Evolutionary conservation across 495 filamentous ascomycete species (phyloP), one percentile per base, ranked within the genome.

Genomic region (Podospora anserina): DNA sequence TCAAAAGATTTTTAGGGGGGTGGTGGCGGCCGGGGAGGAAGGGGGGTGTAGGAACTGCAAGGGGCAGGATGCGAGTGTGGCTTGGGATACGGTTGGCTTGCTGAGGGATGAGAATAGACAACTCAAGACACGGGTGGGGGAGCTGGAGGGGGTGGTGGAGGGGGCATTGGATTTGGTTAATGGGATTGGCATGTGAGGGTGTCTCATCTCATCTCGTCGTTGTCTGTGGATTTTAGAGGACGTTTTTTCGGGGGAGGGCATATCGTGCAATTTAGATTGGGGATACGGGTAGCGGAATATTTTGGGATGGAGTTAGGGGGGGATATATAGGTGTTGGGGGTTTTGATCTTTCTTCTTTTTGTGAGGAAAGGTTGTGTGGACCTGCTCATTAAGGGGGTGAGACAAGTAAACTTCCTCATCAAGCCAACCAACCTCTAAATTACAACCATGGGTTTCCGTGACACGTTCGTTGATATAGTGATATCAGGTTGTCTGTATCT

Each of bases 101-200:
- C 76, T 94, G 67, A 84, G 90, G 66, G 88, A 89, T 54, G 91
- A 94, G 80, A 94, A 93, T 69, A 83, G 82, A 69, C 85, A 85
- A 6, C 76, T 93, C 59, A 93, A 93, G 78, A 82, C 83, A 34
- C 80, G 90, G 49, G 80, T 94, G 1, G 85, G 86, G 0, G 82
- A 89, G 68, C 74, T 93, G 2, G 91, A 93, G 77, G 79, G 80
- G 23, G 87, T 87, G 0, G 86, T 93, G 15, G 90, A 93, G 66
- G 88, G 88, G 54, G 91, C 89, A 30, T 78, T 94, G 72, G 87
- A 90, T 73, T 77, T 89, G 65, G 85, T 92, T 13, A 83, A 83
- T 34, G 82, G 82, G 32, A 75, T 84, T 67, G 78, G 78, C 20
- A n/a, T 77, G 32, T 75, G 69, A 70, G 3, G 27, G 64, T 32